Conservation (phyloP, 768 basidiomycete species). For the Xerocomellus chrysenteron region DNA sequence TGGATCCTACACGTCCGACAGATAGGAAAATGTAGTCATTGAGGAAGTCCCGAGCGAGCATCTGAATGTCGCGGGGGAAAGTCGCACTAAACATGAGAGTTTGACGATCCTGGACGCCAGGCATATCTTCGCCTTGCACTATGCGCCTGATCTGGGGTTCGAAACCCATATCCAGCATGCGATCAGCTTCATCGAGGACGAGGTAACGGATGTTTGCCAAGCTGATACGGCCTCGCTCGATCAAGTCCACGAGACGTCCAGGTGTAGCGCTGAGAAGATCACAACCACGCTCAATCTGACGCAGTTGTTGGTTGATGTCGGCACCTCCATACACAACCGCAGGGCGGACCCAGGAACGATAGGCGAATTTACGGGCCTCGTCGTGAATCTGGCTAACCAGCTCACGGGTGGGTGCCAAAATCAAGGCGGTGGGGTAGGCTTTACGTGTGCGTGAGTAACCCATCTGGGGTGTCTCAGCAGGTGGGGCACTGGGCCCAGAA, state of each 20-base stretch:
- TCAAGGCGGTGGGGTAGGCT: constrained; percentile 95
- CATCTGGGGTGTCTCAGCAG: constrained; percentile 46
- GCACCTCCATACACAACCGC: constrained; percentile 99
- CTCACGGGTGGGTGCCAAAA: constrained; percentile 97
- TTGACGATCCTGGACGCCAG: constrained; percentile 85
- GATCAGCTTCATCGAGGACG: constrained; percentile 98
- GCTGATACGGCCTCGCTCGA: constrained; percentile 96
- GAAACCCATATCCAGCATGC: constrained; percentile 99
- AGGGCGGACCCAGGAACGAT: constrained; percentile 98
- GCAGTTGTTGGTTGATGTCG: constrained; percentile 94
- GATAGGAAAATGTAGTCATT: constrained; percentile 99
- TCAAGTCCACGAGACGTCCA: constrained; percentile 95
- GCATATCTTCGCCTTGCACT: constrained; percentile 99
- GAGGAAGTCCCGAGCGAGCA: constrained; percentile 92
- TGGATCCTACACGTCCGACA: constrained; percentile 97
- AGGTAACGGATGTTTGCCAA: constrained; percentile 96
- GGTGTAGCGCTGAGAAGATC: constrained; percentile 97
- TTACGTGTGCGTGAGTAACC: constrained; percentile 75
- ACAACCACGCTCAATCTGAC: constrained; percentile 93
- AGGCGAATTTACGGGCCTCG: constrained; percentile 97
- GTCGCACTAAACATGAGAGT: constrained; percentile 99
- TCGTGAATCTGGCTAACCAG: constrained; percentile 99
- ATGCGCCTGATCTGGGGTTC: constrained; percentile 99
- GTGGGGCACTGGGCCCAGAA: constrained; percentile 74
- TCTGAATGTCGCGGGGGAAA: constrained; percentile 98